phyloP scores from a whole-genome alignment of 225 moss, liverwort and hornwort genomes.

The Straminergon stramineum region DNA sequence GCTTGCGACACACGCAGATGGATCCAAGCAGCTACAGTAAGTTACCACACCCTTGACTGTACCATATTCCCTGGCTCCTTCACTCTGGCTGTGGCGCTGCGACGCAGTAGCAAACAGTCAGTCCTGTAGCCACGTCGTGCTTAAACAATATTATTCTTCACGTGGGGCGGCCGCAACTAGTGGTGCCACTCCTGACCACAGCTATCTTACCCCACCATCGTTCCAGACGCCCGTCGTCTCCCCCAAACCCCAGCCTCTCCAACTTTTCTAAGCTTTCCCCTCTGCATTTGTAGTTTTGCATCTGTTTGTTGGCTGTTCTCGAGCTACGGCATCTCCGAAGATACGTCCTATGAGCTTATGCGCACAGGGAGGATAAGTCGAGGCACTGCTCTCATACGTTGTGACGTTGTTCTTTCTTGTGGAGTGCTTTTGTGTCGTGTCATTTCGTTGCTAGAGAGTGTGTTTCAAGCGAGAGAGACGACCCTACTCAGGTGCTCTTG shows the following conservation, averaged over 20 bases:
- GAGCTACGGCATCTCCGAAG: not conserved
- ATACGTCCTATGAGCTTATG: not conserved
- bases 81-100: no score
- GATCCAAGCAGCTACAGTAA: no score
- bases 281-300: not conserved
- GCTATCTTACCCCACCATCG: not conserved
- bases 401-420: not conserved
- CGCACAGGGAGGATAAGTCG: not conserved
- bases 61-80: no score
- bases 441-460: not conserved
- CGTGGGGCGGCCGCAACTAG: not conserved
- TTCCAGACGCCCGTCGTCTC: not conserved
- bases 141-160: not conserved
- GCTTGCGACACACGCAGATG: no score
- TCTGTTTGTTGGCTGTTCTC: not conserved
- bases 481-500: not conserved
- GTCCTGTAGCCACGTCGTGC: no score
- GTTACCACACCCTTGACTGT: no score
- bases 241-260: not conserved
- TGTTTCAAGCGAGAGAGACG: not conserved
- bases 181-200: not conserved
- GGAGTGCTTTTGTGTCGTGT: not conserved
- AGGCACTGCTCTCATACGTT: not conserved
- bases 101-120: no score
- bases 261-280: not conserved